Conservation (phyloP, 225 moss, liverwort and hornwort genomes). For the Anthoceros angustus region DNA sequence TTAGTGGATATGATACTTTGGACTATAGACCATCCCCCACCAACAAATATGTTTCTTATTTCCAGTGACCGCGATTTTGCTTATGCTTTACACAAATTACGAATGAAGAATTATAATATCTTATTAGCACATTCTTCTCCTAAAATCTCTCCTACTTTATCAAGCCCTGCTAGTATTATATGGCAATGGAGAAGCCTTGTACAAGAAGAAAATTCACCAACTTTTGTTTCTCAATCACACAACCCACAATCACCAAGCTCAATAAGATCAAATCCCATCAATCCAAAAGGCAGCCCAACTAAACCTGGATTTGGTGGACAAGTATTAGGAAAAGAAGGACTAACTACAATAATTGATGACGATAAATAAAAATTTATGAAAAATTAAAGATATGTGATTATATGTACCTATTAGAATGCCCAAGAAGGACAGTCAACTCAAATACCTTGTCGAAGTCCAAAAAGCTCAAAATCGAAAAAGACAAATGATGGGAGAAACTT, state of each 20-base stretch:
- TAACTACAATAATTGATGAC: neutral
- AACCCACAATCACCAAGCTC: neutral
- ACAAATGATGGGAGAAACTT: too few species aligned
- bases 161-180: slow-evolving; percentile 1
- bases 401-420: too few species aligned
- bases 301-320: neutral
- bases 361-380: neutral
- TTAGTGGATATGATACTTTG: slow-evolving; percentile 7
- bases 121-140: neutral
- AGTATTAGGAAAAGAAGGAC: neutral
- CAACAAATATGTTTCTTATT: slow-evolving; percentile 5
- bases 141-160: neutral
- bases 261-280: neutral
- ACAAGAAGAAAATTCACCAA: neutral
- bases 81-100: neutral
- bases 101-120: slow-evolving; percentile 9
- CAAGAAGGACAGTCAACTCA: too few species aligned
- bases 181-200: slow-evolving; percentile 9
- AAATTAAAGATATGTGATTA: too few species aligned
- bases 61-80: slow-evolving; percentile 6
- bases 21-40: slow-evolving; percentile 7
- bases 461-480: too few species aligned
- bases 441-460: too few species aligned
- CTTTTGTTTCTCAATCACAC: neutral
- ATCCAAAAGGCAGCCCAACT: neutral